These are phyloP conservation scores for Aspergillus terreus DNA, from an alignment of 2,329 filamentous ascomycete species.

Conservation along the genomic window DNA sequence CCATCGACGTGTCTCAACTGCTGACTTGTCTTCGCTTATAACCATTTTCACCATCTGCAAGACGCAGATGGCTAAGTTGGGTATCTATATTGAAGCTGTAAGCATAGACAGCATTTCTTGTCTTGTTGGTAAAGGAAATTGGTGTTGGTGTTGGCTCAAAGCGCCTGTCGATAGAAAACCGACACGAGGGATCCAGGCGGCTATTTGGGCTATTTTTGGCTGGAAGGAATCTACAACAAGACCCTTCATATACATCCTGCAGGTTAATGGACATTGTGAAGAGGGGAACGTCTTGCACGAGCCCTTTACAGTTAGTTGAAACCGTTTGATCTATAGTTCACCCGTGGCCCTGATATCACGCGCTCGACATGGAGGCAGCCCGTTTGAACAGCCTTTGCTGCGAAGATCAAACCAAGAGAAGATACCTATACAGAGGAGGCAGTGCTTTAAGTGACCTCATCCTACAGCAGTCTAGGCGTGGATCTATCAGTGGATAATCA, in stretches of 20 bases:
- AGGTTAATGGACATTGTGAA: no score
- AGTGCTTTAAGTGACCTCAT: not conserved
- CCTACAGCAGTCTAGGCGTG: not conserved
- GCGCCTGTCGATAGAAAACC: not conserved
- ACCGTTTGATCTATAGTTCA: not conserved
- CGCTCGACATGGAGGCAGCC: not conserved
- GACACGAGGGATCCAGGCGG: conserved; percentile 1
- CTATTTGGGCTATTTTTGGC: conserved; percentile 3
- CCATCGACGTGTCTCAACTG: no score
- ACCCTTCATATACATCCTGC: no score
- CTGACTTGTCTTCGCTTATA: no score
- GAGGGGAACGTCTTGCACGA: not conserved
- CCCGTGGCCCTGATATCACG: not conserved
- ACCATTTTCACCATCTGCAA: no score
- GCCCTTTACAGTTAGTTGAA: not conserved
- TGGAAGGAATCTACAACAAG: not conserved
- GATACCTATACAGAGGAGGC: not conserved
- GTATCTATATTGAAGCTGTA: no score
- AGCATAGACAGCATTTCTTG: no score
- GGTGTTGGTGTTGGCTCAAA: not conserved
- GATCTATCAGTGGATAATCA: not conserved
- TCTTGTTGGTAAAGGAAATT: not conserved
- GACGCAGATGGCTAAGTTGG: no score
- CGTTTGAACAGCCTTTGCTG: no score
- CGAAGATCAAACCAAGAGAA: not conserved